phyloP scores from a whole-genome alignment of 192 early-diverging fungal species.

The Chytriomyces sp. region DNA sequence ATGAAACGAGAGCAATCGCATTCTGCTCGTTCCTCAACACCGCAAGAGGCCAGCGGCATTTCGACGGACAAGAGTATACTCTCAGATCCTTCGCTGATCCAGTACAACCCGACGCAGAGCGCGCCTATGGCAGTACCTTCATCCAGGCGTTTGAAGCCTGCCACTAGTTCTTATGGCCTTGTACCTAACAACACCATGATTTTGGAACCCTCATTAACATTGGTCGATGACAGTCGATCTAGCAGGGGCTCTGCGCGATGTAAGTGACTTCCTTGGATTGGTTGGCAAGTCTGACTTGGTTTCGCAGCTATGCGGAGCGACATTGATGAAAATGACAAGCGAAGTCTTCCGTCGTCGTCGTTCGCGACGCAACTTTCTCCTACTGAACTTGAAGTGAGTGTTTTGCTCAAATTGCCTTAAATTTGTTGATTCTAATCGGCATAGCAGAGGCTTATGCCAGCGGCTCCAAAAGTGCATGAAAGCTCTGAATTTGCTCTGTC shows the following conservation, averaged over 20 bases:
- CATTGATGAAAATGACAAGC: slow-evolving; percentile 9
- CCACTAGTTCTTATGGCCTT: no score
- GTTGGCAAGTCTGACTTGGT: neutral
- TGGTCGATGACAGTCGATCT: neutral
- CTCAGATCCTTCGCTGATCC: no score
- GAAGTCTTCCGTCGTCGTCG: slow-evolving; percentile 1
- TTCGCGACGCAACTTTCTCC: slow-evolving; percentile 4
- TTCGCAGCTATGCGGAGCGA: slow-evolving; percentile 1
- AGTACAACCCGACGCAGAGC: no score
- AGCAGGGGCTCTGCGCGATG: neutral
- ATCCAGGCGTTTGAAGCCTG: no score
- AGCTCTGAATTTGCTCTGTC: slow-evolving; percentile 49
- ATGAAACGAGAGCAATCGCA: no score
- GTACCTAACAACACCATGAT: neutral
- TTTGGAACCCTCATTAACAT: neutral
- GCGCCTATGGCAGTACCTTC: no score
- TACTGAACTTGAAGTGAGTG: neutral
- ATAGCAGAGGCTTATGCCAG: slow-evolving; percentile 40
- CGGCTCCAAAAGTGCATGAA: slow-evolving; percentile 26
- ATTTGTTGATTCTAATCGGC: neutral
- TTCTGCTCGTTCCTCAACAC: no score
- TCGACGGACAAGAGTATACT: no score
- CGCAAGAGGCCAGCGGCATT: no score
- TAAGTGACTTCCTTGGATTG: neutral
- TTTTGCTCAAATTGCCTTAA: neutral